Base-by-base conservation (phyloP, 257 asterid species). In the Rhazya stricta region DNA sequence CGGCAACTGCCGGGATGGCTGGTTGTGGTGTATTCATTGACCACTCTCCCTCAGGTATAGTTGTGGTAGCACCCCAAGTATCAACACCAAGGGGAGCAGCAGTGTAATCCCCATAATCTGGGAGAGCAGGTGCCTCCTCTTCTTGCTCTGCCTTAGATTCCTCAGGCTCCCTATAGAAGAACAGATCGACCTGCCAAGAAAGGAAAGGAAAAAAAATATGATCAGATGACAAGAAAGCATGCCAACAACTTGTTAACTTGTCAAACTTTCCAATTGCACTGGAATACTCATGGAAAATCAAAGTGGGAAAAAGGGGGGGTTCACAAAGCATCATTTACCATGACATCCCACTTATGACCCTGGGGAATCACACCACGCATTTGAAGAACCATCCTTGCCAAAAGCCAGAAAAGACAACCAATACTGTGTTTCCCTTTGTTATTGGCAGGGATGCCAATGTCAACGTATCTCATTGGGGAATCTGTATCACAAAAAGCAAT, bases 401-500 rank as follows among this genome's bases (percentile, higher is more conserved):
- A 74, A 50, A 83, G 84, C 84, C 86, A 83, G 76, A 83, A 83
- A 25, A 83, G 80, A 77, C 86, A 83, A 36, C 84, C 86, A 65
- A 83, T 80, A 53, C 84, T 79, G 82, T 80, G 82, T 62, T 80
- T 83, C 25, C 86, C 86, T 74, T 80, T 83, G 80, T 83, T 83
- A 67, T 83, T 83, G 50, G 86, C 82, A 27, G 86, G 86, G 19
- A 83, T 83, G 39, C 86, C 86, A 77, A 83, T 80, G 69, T 83
- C 86, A 39, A 83, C 86, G 70, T 83, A 80, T 6, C 73, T 60
- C 86, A 83, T 80, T 0, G 86, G 86, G 32, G 84, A 80, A 42
- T 83, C 86, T 9, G 86, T 83, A 58, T 83, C 86, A 66, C 86
- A 83, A 68, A 83, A 80, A 39, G 86, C 86, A 66, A 83, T 83